Base-by-base conservation (phyloP, 164 flowering plant species). In the Berberis thunbergii region DNA sequence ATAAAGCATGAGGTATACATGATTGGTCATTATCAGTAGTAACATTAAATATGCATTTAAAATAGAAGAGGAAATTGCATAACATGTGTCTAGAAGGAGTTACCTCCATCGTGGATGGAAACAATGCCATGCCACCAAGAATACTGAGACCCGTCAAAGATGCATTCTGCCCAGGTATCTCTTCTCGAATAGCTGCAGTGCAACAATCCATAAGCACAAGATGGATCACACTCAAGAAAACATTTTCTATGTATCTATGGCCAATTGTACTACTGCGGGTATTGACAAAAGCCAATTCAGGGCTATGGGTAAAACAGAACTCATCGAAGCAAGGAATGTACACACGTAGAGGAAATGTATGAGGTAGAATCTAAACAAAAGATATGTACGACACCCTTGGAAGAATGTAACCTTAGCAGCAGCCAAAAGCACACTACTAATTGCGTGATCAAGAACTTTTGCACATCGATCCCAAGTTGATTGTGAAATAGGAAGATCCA, bases 91-190 rank as follows among this genome's bases (percentile, higher is more conserved):
- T 26, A 3, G 58, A 45, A 45, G 50, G 42, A 41, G 59, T 41
- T 10, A 71, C 73, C 73, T 71, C 73, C 63, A 71, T 50, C 50
- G 52, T 59, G 54, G 73, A 71, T 49, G 73, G 73, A 57, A 71
- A 61, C 62, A 71, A 62, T n/a, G 69, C 73, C 61, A 71, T 71
- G 69, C 73, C 73, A 55, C 73, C 73, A 66, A 71, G 73, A 46
- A 71, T 71, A 52, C 73, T 66, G 57, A 71, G 66, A 49, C 73
- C 73, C 3, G 73, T 66, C 45, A 71, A 53, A 54, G 66, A 71
- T 41, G 69, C 57, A 57, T 59, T 71, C 26, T 71, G 66, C 60
- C 62, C 69, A 43, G 73, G 73, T 53, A 66, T 62, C 64, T 66
- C 70, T 43, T 54, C 73, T 66, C 66, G 73, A 55, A 71, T 71